Evolutionary conservation across 305 asterid genomes (phyloP), one percentile per base, ranked within the genome.

Genomic region (Solanum hybrid): DNA sequence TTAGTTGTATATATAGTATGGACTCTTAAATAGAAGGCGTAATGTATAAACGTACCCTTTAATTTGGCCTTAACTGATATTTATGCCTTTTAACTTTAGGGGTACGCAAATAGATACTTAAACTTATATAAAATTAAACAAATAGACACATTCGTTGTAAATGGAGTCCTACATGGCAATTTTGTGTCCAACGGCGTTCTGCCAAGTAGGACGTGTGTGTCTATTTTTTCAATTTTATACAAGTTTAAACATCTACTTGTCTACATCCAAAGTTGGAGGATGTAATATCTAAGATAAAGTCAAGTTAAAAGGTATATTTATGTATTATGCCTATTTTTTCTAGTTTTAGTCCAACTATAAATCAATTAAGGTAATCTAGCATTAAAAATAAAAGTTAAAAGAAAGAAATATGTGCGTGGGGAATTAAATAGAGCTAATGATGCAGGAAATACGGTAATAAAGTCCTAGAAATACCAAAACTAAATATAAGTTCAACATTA

Each of bases 101-200:
- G 0, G 4, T 57, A 1, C 0, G 0, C 2, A 57, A 18, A 0
- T 18, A 57, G 1, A 57, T 18, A 16, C 4, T 57, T 57, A 57
- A 57, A 57, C 4, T 51, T 51, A 0, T 16, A 16, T 51, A 51
- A 51, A 6, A 51, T 51, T 51, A 3, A 51, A 16, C n/a, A 51
- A 51, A 16, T 51, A 16, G 9, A 51, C 22, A 51, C 0, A 16
- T 51, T 16, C 9, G 0, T 42, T 0, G 6, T 42, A 42, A 0
- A 0, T 42, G 57, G 57, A 12, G 6, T 51, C n/a, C 4, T 16
- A 51, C n/a, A 16, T 51, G 8, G 1, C 2, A 51, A 6, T 51
- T 51, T 4, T 51, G n/a, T 6, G n/a, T 51, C 24, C 11, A 0
- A 18, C 10, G 69, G 2, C 9, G 1, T 57, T 1, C 10, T 57